Conservation (phyloP, 805 yeast species). For the Yarrowia phangngaensis region DNA sequence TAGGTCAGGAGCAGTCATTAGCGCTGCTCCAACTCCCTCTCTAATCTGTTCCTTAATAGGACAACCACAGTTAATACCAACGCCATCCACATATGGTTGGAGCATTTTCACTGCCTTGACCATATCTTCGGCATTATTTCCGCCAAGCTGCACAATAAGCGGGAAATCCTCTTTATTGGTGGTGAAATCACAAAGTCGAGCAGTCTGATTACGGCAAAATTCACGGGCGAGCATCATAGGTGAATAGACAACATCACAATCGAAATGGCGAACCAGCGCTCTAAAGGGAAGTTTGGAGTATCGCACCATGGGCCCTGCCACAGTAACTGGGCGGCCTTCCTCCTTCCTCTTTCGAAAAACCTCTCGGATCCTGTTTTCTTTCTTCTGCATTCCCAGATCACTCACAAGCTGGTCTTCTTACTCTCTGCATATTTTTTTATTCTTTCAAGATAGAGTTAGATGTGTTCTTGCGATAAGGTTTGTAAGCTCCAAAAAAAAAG, state of each 20-base stretch:
- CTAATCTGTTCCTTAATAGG: conserved; percentile 92
- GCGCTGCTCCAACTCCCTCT: conserved; percentile 95
- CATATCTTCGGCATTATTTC: conserved; percentile 76
- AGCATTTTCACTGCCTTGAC: conserved; percentile 81
- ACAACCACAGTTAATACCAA: conserved; percentile 96
- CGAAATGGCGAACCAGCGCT: conserved; percentile 66
- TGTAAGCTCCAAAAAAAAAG: background rate
- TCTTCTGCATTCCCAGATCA: conserved; percentile 43
- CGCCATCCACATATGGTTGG: conserved; percentile 86
- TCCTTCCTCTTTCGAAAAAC: conserved; percentile 48
- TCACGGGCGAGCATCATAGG: conserved; percentile 98
- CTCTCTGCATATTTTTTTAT: too few relatives aligned
- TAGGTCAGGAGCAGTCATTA: conserved; percentile 76
- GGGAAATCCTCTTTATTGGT: conserved; percentile 69
- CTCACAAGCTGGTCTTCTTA: too few relatives aligned
- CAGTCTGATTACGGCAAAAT: conserved; percentile 78
- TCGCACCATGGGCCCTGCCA: conserved; percentile 95
- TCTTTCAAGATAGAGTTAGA: too few relatives aligned
- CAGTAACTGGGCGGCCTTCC: conserved; percentile 54
- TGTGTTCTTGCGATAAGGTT: conserved; percentile 13
- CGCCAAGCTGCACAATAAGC: conserved; percentile 86
- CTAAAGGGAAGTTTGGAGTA: conserved; percentile 93
- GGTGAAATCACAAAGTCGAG: conserved; percentile 79
- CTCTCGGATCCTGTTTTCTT: conserved; percentile 51
- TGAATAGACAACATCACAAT: conserved; percentile 79